Evolutionary conservation across 108 stramenopile species (phyloP), one percentile per base, ranked within the genome.

Genomic region (Nitzschia palea): DNA sequence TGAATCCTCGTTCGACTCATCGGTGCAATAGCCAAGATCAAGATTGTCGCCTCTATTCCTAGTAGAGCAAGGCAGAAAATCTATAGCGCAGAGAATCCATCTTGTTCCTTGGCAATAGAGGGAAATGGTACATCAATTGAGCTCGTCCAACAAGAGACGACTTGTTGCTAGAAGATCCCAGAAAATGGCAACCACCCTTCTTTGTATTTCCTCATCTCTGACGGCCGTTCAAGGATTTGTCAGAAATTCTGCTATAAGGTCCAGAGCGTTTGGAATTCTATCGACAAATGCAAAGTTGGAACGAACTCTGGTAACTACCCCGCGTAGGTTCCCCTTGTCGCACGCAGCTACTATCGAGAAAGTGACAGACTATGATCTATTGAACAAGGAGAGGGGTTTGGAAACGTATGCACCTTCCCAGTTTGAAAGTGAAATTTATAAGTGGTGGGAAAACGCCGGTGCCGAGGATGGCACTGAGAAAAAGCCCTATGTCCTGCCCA

Each of bases 401-500:
- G 86, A 67, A 18, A 64, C 66, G 4, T 94, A 90, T 52, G 80
- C 87, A 26, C 93, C 93, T n/a, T 28, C 79, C 2, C 61, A 77
- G 10, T 95, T 95, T 63, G 94, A 95, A 76, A 47, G 51, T 9
- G 42, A 83, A 1, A 71, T 95, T 20, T 95, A 95, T 58, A 29
- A 72, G 42, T 95, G 94, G 94, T 95, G 94, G 94, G 94, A 95
- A 62, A 44, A 48, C 9, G 67, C 86, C 12, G 88, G 90, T 17
- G 22, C 23, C 22, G 53, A 23, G 3, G 44, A 59, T 35, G 50
- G 37, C 14, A 60, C 51, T 29, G 33, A 44, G 5, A 80, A 77
- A 56, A 65, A 77, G 52, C 86, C 94, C 8, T 95, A 91, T 71
- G 90, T 93, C 0, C 55, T 92, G 2, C 94, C 94, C 54, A 95